Conservation (phyloP, 495 filamentous ascomycete genomes). For the Aspergillus coremiiformis region DNA sequence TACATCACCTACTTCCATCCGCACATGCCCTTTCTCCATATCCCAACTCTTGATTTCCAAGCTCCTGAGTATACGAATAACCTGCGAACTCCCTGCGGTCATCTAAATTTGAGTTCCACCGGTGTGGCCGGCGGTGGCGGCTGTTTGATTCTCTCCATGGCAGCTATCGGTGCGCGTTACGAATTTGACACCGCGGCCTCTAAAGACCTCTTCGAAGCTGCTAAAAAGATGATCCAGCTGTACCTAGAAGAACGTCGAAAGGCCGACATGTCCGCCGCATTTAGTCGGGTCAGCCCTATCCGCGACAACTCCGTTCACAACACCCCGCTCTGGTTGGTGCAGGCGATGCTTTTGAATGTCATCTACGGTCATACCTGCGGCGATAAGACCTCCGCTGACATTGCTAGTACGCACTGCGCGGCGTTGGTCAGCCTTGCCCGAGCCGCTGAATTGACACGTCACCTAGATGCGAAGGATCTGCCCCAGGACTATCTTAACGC, state of each 20-base stretch:
- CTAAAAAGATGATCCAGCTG: slow-evolving; percentile 90
- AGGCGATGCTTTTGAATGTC: slow-evolving; percentile 95
- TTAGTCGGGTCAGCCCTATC: slow-evolving; percentile 52
- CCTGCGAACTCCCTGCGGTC: slow-evolving; percentile 45
- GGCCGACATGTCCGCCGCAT: slow-evolving; percentile 74
- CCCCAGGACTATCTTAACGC: slow-evolving; percentile 32
- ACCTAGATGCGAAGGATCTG: slow-evolving; percentile 34
- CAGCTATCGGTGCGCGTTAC: slow-evolving; percentile 92
- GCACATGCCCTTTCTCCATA: slow-evolving; percentile 87
- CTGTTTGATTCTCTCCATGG: slow-evolving; percentile 89
- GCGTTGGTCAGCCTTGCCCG: slow-evolving; percentile 86
- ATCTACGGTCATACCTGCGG: slow-evolving; percentile 95
- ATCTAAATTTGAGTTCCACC: slow-evolving; percentile 50
- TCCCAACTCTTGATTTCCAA: slow-evolving; percentile 89
- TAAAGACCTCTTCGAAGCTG: slow-evolving; percentile 82
- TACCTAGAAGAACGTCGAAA: slow-evolving; percentile 91
- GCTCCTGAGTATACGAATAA: slow-evolving; percentile 58
- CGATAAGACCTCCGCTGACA: slow-evolving; percentile 82
- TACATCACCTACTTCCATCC: slow-evolving; percentile 96
- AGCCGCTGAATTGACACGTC: slow-evolving; percentile 64
- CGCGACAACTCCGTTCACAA: slow-evolving; percentile 64
- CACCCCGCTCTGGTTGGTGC: slow-evolving; percentile 94
- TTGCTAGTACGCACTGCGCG: slow-evolving; percentile 84
- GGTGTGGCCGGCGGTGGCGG: slow-evolving; percentile 74
- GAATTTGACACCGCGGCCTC: slow-evolving; percentile 74